Evolutionary conservation across 1,284 basidiomycete species (phyloP).

Genomic region (Calocybe gambosa): DNA sequence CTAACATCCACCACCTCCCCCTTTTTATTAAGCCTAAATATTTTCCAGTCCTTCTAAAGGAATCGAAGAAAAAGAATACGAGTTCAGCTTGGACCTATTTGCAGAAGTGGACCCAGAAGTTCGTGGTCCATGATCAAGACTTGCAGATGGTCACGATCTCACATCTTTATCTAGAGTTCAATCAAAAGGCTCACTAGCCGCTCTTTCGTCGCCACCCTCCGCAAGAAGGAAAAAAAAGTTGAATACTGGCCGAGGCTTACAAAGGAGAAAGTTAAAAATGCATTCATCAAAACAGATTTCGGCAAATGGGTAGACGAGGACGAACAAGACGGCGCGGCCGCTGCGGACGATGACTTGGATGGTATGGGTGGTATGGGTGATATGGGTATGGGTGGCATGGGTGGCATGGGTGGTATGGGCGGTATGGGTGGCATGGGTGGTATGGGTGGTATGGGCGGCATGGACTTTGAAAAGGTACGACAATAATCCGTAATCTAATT

Average conservation of each 20-base stretch:
- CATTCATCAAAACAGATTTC: conserved; percentile 89
- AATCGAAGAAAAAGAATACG: conserved; percentile 58
- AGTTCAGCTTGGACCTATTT: conserved; percentile 69
- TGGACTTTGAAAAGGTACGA: conserved; percentile 57
- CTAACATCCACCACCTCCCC: too few relatives aligned
- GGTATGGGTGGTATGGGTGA: conserved; percentile 29
- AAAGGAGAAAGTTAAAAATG: conserved; percentile 75
- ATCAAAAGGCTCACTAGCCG: conserved; percentile 60
- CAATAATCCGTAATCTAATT: not conserved
- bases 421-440: conserved; percentile 39
- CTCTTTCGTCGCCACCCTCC: conserved; percentile 59
- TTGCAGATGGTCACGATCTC: conserved; percentile 2
- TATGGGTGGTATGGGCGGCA: conserved; percentile 38
- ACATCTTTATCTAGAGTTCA: conserved; percentile 47
- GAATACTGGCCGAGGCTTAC: conserved; percentile 91
- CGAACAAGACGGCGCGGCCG: conserved; percentile 69
- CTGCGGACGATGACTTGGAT: conserved; percentile 29
- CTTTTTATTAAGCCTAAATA: not conserved
- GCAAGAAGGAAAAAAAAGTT: conserved; percentile 70
- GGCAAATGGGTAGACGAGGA: conserved; percentile 94
- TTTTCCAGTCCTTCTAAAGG: conserved; percentile 39
- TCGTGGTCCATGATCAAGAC: conserved; percentile 5
- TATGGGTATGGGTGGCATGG: conserved; percentile 33
- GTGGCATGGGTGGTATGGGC: conserved; percentile 39
- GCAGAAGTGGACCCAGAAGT: conserved; percentile 74